Evolutionary conservation across 768 basidiomycete genomes (phyloP).

Genomic region (Auriscalpium orientale): DNA sequence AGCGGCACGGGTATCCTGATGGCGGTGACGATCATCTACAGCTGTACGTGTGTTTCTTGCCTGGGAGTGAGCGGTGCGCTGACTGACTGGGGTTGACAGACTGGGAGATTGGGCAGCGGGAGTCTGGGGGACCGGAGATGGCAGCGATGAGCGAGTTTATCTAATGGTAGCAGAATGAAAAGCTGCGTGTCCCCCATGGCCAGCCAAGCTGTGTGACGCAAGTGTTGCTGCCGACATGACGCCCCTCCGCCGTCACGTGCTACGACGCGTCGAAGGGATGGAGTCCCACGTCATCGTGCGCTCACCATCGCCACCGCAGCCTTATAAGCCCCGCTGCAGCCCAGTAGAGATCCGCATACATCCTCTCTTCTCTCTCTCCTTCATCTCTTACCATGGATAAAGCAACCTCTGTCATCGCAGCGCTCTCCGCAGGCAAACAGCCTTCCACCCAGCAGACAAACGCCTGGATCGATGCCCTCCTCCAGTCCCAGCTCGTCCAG

Average conservation of each 20-base stretch:
- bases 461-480: conserved; percentile 46
- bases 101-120: conserved; percentile 93
- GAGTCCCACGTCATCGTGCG: background rate
- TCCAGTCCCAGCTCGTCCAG: conserved; percentile 39
- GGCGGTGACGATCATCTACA: conserved; percentile 97
- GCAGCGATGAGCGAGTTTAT: conserved; percentile 73
- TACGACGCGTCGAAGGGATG: background rate
- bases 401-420: conserved; percentile 53
- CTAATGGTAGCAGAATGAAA: conserved; percentile 26
- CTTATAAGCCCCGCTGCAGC: background rate
- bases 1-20: conserved; percentile 95
- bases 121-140: conserved; percentile 79
- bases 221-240: background rate
- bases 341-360: background rate
- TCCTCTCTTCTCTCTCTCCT: background rate
- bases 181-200: background rate
- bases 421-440: conserved; percentile 63
- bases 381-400: conserved; percentile 44
- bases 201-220: background rate
- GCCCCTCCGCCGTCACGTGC: background rate
- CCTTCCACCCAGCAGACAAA: conserved; percentile 54
- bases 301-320: background rate
- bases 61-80: background rate
- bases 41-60: conserved; percentile 27
- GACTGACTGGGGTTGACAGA: conserved; percentile 37